Evolutionary conservation across 192 early-diverging fungal genomes (phyloP).

Genomic region (Diversispora epigaea): DNA sequence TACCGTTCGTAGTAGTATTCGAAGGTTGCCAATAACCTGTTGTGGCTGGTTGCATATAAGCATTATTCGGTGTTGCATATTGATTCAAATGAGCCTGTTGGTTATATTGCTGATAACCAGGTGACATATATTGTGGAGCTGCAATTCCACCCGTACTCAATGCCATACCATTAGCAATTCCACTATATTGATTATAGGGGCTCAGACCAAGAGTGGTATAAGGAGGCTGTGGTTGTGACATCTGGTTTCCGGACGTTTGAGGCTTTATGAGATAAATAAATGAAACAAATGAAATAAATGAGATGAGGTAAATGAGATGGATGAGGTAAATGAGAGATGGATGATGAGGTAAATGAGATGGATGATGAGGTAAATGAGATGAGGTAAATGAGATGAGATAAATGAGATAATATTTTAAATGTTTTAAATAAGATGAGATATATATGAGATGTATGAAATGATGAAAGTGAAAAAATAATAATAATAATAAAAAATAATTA

Average conservation of each 20-base stretch:
- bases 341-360: too few species aligned
- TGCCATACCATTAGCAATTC: conserved; percentile 13
- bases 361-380: too few species aligned
- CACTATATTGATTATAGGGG: conserved; percentile 23
- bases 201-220: neutral
- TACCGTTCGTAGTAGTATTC: neutral
- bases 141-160: conserved; percentile 1
- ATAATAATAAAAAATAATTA: neutral
- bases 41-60: conserved; percentile 6
- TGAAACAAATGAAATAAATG: neutral
- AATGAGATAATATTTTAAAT: too few species aligned
- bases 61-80: neutral
- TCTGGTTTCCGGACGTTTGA: neutral
- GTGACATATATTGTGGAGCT: conserved; percentile 18
- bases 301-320: neutral
- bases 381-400: too few species aligned
- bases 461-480: neutral
- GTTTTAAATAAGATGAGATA: neutral
- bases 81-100: conserved; percentile 23
- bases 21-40: conserved; percentile 7
- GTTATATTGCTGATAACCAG: conserved; percentile 22
- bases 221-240: conserved; percentile 11
- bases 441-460: neutral
- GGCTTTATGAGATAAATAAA: neutral
- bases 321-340: neutral